Base-by-base conservation (phyloP, 2,329 filamentous ascomycete species). In the Rasamsonia emersonii region DNA sequence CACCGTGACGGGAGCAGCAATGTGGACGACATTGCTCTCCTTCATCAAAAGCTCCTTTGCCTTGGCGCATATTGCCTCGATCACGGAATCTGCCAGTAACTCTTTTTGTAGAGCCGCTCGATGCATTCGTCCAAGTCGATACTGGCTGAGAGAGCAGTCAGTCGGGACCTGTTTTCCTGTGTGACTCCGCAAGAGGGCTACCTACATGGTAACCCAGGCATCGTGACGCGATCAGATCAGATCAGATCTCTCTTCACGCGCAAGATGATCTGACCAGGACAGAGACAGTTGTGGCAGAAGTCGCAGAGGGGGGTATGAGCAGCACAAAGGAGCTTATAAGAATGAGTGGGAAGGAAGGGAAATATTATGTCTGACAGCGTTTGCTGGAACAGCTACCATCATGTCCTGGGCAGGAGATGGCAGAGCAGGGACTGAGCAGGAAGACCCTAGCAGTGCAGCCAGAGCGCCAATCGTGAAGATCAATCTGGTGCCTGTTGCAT, bases 121-220 rank as follows among this genome's bases (percentile, higher is more conserved):
- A 98, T 96, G 67, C 91, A 98, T 74, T 96, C 86, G 68, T 98
- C 91, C 52, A 98, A 77, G 62, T 98, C 89, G 65, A 98, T 88
- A 64, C 86, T 94, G 49, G 84, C 88, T 93, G 51, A 30, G 21
- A 32, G n/a, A 24, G 14, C 3, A 19, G 19, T 26, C 11, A 13
- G 25, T 33, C 46, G 28, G 15, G 8, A n/a, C 18, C 17, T 6
- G 18, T 5, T 5, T 17, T 20, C 10, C 23, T 16, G 11, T 26
- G 18, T n/a, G 28, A n/a, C 24, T 18, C 10, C 5, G 21, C 10
- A 17, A 15, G 10, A 18, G 6, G 3, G 11, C 9, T 26, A 53
- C 58, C 36, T 52, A 65, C 62, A 52, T 28, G 62, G 62, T 51
- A 65, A 48, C 29, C 62, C 62, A 45, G 62, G 62, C 62, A 65